phyloP scores from a whole-genome alignment of 2,329 filamentous ascomycete genomes.

The Aspergillus calidoustus region DNA sequence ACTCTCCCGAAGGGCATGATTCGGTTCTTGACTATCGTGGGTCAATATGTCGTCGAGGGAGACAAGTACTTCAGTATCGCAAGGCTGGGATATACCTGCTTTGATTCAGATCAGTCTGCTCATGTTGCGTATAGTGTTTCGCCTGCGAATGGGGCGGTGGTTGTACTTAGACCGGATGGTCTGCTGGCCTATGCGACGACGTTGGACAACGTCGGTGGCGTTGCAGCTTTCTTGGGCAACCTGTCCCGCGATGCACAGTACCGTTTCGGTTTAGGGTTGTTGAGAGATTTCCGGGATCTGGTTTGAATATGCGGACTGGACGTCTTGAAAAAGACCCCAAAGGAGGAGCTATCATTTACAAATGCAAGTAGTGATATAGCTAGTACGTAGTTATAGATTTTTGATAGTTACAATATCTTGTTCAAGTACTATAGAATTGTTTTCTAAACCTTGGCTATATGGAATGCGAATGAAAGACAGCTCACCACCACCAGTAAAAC shows the following conservation, averaged over 20 bases:
- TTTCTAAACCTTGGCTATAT: too few species aligned
- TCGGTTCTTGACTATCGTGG: slow-evolving; percentile 9
- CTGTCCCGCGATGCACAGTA: neutral
- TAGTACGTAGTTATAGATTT: too few species aligned
- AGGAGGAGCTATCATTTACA: too few species aligned
- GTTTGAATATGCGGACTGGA: too few species aligned
- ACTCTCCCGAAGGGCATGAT: slow-evolving; percentile 2
- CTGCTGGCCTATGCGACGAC: slow-evolving; percentile 4
- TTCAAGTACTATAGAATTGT: too few species aligned
- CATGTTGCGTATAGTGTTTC: slow-evolving; percentile 14
- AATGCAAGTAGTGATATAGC: too few species aligned
- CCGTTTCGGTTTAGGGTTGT: neutral
- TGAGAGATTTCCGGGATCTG: too few species aligned
- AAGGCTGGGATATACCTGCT: slow-evolving; percentile 8
- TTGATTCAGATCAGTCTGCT: slow-evolving; percentile 13
- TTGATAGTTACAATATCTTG: too few species aligned
- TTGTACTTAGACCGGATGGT: slow-evolving; percentile 13
- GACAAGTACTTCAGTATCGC: slow-evolving; percentile 9
- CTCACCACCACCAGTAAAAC: too few species aligned
- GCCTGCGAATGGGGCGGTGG: slow-evolving; percentile 3
- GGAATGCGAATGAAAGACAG: too few species aligned
- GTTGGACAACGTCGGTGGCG: neutral
- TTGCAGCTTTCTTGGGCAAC: neutral
- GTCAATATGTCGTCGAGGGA: neutral
- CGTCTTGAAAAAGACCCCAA: too few species aligned